phyloP scores from a whole-genome alignment of 225 moss, liverwort and hornwort species.

The Sphagnum tenellum region DNA sequence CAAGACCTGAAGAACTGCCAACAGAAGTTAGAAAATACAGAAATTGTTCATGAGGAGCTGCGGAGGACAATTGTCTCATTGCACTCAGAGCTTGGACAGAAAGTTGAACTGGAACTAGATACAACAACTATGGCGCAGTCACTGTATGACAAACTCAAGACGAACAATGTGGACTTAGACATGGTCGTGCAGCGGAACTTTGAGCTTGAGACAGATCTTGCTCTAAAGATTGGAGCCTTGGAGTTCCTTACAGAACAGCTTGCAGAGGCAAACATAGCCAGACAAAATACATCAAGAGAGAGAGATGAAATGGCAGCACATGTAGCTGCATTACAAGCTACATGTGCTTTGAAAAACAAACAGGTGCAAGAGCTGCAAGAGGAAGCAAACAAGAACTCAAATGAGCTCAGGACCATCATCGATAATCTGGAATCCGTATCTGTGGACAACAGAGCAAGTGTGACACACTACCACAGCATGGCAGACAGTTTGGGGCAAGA shows the following conservation, averaged over 20 bases:
- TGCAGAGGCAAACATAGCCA: slow-evolving; percentile 1
- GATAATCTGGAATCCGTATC: slow-evolving; percentile 7
- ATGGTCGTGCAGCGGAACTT: slow-evolving; percentile 1
- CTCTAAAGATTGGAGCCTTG: slow-evolving; percentile 1
- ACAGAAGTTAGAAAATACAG: slow-evolving; percentile 17
- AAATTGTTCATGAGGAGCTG: slow-evolving; percentile 34
- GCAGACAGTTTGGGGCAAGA: slow-evolving; percentile 6
- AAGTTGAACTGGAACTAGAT: slow-evolving; percentile 6
- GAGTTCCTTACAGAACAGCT: slow-evolving; percentile 6
- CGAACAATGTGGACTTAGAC: not conserved
- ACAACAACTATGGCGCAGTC: not conserved
- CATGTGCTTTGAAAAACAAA: not conserved
- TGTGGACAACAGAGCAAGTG: slow-evolving; percentile 3
- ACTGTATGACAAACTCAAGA: slow-evolving; percentile 1
- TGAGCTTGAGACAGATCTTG: slow-evolving; percentile 20
- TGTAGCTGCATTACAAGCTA: not conserved
- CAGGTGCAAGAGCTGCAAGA: slow-evolving; percentile 11
- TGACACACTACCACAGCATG: not conserved
- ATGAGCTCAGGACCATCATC: slow-evolving; percentile 7
- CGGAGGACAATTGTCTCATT: slow-evolving; percentile 23
- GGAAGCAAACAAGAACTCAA: slow-evolving; percentile 7
- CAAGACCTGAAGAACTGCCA: slow-evolving; percentile 8
- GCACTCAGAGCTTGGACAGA: slow-evolving; percentile 32
- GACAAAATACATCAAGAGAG: slow-evolving; percentile 12
- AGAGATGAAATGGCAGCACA: slow-evolving; percentile 8